These are phyloP conservation scores for Porodaedalea pini DNA, from an alignment of 1,284 basidiomycete genomes.

Conservation along the genomic window DNA sequence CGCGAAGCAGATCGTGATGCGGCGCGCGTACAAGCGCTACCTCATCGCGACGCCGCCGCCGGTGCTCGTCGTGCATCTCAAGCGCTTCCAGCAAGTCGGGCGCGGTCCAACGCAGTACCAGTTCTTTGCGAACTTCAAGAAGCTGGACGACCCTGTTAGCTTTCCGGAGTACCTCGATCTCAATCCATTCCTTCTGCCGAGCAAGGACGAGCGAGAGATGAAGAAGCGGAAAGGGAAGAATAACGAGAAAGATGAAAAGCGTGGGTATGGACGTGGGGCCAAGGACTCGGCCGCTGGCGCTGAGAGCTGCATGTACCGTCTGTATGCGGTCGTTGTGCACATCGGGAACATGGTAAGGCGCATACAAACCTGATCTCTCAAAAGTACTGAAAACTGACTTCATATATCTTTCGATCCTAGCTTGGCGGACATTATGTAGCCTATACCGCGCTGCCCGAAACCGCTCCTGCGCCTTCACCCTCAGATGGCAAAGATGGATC, in stretches of 20 bases:
- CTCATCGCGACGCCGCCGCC: constrained; percentile 85
- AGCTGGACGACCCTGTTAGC: constrained; percentile 82
- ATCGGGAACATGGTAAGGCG: constrained; percentile 78
- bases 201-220: constrained; percentile 61
- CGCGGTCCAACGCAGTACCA: constrained; percentile 47
- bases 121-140: constrained; percentile 71
- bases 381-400: neutral
- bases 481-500: neutral
- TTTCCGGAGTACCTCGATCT: constrained; percentile 87
- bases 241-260: constrained; percentile 29
- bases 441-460: constrained; percentile 61
- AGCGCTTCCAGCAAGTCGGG: constrained; percentile 83
- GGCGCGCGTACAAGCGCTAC: constrained; percentile 90
- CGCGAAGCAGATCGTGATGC: constrained; percentile 66
- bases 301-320: constrained; percentile 63
- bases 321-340: constrained; percentile 88
- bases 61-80: constrained; percentile 88
- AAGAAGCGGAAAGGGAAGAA: constrained; percentile 21
- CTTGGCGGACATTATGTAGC: constrained; percentile 83
- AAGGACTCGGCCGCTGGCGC: constrained; percentile 21
- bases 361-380: neutral
- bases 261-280: constrained; percentile 25
- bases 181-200: constrained; percentile 82
- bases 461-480: neutral
- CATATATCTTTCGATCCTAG: constrained; percentile 36